These are phyloP conservation scores for Thalassiosira profunda DNA, from an alignment of 108 stramenopile species.

Conservation along the genomic window DNA sequence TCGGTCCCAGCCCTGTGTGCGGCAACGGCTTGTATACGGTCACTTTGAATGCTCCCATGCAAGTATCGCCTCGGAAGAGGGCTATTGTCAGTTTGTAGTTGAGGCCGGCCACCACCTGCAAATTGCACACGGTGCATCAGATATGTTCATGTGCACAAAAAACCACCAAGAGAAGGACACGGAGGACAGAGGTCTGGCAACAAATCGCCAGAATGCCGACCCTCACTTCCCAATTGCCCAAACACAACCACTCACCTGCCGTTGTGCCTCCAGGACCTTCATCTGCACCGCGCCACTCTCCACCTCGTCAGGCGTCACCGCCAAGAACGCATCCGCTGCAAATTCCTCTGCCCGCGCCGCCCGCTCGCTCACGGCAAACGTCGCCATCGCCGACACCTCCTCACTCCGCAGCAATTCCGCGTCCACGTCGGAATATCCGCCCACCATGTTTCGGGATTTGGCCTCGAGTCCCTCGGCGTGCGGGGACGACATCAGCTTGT, in stretches of 20 bases:
- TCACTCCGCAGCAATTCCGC: not conserved
- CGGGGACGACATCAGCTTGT: too few species aligned
- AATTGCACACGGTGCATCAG: not conserved
- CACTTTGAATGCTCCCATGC: slow-evolving; percentile 23
- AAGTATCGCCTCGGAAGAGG: slow-evolving; percentile 2
- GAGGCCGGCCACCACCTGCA: slow-evolving; percentile 44
- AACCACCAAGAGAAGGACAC: too few species aligned
- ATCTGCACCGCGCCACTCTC: not conserved
- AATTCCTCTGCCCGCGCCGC: not conserved
- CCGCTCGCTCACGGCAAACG: not conserved
- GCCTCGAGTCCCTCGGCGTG: too few species aligned
- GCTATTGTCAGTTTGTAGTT: slow-evolving; percentile 39
- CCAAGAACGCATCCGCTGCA: not conserved
- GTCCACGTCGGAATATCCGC: not conserved
- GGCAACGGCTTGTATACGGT: slow-evolving; percentile 37
- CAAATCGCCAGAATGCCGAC: too few species aligned
- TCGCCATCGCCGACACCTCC: not conserved
- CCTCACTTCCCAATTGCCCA: not conserved
- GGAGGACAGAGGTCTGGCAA: too few species aligned
- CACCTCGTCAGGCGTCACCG: not conserved
- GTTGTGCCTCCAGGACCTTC: slow-evolving; percentile 5
- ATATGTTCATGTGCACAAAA: not conserved
- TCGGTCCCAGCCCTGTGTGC: slow-evolving; percentile 2
- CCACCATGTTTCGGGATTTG: slow-evolving; percentile 9
- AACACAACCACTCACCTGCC: not conserved